Evolutionary conservation across 306 rosid species (phyloP).

Genomic region (Benincasa hispida): DNA sequence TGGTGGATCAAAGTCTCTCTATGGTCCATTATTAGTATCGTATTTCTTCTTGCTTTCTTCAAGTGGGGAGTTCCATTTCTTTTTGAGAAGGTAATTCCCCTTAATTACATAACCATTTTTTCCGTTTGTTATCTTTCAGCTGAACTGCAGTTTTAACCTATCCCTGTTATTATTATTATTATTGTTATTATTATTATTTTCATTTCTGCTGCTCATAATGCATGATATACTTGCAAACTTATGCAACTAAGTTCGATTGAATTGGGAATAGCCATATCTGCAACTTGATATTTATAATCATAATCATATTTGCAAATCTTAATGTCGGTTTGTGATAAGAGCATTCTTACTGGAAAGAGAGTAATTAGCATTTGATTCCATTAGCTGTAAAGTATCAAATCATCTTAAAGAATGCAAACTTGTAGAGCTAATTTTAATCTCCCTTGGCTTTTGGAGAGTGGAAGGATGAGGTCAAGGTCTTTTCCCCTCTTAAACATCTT

Average conservation of each 20-base stretch:
- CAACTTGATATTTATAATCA: background rate
- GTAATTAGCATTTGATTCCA: background rate
- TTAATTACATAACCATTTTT: background rate
- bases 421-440: background rate
- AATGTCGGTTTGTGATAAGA: background rate
- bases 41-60: conserved; percentile 28
- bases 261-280: background rate
- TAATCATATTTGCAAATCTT: background rate
- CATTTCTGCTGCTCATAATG: background rate
- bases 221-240: background rate
- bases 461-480: background rate
- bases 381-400: background rate
- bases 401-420: background rate
- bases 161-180: background rate
- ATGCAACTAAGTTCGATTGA: background rate
- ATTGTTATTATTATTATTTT: too few relatives aligned
- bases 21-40: conserved; percentile 32
- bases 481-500: background rate
- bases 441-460: background rate
- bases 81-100: conserved; percentile 57
- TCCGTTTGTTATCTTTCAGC: background rate
- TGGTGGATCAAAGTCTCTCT: conserved; percentile 67
- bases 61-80: conserved; percentile 85
- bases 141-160: background rate
- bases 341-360: background rate